Conservation (phyloP, 2,329 filamentous ascomycete species). For the Aureobasidium sp. region DNA sequence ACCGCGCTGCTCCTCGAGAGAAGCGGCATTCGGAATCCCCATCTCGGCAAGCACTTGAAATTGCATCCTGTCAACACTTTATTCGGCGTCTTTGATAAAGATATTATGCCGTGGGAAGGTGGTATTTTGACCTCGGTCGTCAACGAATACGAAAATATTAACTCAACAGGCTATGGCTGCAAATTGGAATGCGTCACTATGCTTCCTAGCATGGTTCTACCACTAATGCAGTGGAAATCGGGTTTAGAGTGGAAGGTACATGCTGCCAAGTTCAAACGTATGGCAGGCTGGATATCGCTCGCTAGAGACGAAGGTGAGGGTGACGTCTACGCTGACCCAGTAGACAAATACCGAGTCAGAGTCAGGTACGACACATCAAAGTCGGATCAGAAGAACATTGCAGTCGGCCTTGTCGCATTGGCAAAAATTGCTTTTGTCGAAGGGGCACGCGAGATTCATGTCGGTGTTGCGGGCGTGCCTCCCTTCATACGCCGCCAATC, state of each 20-base stretch:
- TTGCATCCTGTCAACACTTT: constrained; percentile 62
- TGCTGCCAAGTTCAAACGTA: constrained; percentile 59
- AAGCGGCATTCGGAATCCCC: constrained; percentile 71
- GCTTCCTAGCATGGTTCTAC: constrained; percentile 58
- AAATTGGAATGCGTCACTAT: constrained; percentile 75
- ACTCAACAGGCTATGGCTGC: constrained; percentile 69
- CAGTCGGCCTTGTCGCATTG: constrained; percentile 64
- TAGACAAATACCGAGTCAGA: constrained; percentile 45
- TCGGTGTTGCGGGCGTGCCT: constrained; percentile 53
- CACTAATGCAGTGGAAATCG: constrained; percentile 58
- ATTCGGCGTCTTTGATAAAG: constrained; percentile 59
- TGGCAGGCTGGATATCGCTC: constrained; percentile 66
- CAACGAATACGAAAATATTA: constrained; percentile 64
- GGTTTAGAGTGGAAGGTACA: constrained; percentile 67
- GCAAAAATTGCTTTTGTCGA: constrained; percentile 71
- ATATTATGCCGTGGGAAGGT: constrained; percentile 58
- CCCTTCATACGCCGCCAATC: constrained; percentile 51
- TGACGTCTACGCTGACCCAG: constrained; percentile 63
- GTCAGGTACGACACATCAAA: constrained; percentile 64
- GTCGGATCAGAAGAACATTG: constrained; percentile 63
- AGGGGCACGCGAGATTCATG: constrained; percentile 74
- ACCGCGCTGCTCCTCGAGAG: constrained; percentile 69
- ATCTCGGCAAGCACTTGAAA: constrained; percentile 76
- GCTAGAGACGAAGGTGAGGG: constrained; percentile 70
- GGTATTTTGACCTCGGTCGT: constrained; percentile 74